A percentile compares a stretch with the other conserved stretches of the same genome.
phyloP scores from a whole-genome alignment of 371 early-diverging fungal species.

The Vairimorpha ceranae region DNA sequence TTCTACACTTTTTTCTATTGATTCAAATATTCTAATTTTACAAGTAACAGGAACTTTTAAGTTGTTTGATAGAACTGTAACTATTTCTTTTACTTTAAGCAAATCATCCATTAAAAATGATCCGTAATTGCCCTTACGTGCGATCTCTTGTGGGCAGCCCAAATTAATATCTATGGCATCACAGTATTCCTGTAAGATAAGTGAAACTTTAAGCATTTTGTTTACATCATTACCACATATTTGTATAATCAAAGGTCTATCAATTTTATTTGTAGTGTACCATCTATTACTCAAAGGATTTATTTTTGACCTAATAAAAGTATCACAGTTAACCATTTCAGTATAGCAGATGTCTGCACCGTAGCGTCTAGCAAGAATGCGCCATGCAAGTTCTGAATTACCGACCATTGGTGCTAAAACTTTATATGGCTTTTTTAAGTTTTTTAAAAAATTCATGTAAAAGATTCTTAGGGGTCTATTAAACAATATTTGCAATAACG shows the following conservation, averaged over 20 bases:
- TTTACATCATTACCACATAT: slow-evolving; percentile 94
- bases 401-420: slow-evolving; percentile 56
- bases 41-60: slow-evolving; percentile 86
- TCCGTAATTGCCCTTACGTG: slow-evolving; percentile 83
- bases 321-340: slow-evolving; percentile 91
- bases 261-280: slow-evolving; percentile 67
- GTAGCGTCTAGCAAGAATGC: slow-evolving; percentile 77
- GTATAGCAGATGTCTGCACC: slow-evolving; percentile 87
- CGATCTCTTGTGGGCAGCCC: slow-evolving; percentile 93
- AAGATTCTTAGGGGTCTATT: neutral
- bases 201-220: slow-evolving; percentile 72
- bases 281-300: slow-evolving; percentile 43
- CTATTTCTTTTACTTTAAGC: slow-evolving; percentile 71
- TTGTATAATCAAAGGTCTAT: slow-evolving; percentile 83
- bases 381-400: slow-evolving; percentile 78
- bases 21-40: slow-evolving; percentile 86
- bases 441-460: slow-evolving; percentile 20
- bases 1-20: slow-evolving; percentile 76
- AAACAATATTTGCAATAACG: too few species aligned
- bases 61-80: slow-evolving; percentile 69
- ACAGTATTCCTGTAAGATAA: slow-evolving; percentile 67
- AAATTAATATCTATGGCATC: slow-evolving; percentile 92
- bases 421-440: slow-evolving; percentile 37
- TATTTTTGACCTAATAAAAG: slow-evolving; percentile 67
- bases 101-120: slow-evolving; percentile 76